Percentiles rank a stretch among this genome's conserved stretches.
These are phyloP conservation scores for Brassica nigra DNA, from an alignment of 345 rosid genomes.

Conservation along the genomic window DNA sequence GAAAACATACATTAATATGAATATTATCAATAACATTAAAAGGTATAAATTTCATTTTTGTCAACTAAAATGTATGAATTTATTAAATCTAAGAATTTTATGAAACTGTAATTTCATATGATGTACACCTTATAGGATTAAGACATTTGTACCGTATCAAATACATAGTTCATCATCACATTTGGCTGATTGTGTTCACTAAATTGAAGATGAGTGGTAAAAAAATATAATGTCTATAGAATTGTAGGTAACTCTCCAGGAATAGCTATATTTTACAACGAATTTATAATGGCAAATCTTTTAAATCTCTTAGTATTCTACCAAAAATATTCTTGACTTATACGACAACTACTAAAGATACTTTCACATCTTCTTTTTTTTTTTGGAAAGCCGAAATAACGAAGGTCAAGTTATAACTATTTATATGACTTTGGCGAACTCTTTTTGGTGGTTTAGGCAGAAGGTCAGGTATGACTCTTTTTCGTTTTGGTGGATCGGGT, in stretches of 20 bases:
- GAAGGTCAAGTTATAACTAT: slow-evolving; percentile 5
- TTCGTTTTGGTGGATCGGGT: slow-evolving; percentile 29
- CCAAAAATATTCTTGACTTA: neutral
- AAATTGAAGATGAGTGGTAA: neutral
- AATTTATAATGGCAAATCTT: neutral
- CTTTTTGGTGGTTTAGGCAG: slow-evolving; percentile 35
- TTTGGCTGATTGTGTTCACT: neutral
- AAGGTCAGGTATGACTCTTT: slow-evolving; percentile 38
- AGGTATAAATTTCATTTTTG: neutral
- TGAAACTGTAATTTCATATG: neutral
- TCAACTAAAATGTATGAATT: neutral
- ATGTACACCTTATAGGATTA: slow-evolving; percentile 1
- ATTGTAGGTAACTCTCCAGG: neutral
- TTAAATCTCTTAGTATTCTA: neutral
- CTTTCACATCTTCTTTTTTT: neutral
- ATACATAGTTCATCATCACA: neutral
- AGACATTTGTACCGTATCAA: neutral
- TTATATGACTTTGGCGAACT: slow-evolving; percentile 9
- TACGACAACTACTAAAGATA: neutral
- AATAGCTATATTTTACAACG: neutral
- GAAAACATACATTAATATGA: neutral
- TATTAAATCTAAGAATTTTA: neutral
- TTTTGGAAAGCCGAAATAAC: slow-evolving; percentile 1
- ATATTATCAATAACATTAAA: neutral
- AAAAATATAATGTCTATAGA: neutral